These are phyloP conservation scores for Nepenthes mirabilis DNA, from an alignment of 148 eudicot genomes.

Conservation along the genomic window DNA sequence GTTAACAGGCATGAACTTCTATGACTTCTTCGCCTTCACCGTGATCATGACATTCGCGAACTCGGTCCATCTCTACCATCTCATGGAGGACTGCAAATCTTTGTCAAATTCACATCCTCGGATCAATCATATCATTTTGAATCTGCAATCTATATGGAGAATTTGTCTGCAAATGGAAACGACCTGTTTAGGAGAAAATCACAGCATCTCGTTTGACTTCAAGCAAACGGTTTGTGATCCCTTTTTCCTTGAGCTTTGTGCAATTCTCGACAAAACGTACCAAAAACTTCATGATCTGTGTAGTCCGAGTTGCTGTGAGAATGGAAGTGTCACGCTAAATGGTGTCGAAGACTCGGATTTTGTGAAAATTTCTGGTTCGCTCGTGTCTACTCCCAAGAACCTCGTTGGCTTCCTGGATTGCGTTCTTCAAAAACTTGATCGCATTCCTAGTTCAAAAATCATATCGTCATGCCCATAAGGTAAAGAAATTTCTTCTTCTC, in stretches of 20 bases:
- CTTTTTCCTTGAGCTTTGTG: conserved; percentile 34
- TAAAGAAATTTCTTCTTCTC: too few relatives aligned
- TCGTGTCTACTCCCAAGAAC: conserved; percentile 27
- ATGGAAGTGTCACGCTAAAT: conserved; percentile 5
- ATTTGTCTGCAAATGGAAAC: conserved; percentile 42
- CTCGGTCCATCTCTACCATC: conserved; percentile 38
- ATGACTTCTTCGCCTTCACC: conserved; percentile 75
- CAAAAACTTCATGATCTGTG: conserved; percentile 25
- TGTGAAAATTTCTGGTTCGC: conserved; percentile 8
- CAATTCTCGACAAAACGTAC: conserved; percentile 28
- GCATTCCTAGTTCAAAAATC: background rate
- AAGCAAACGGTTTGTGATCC: conserved; percentile 28
- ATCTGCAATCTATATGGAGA: conserved; percentile 33
- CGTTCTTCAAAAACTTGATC: conserved; percentile 12
- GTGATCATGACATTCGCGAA: conserved; percentile 56
- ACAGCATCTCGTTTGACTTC: conserved; percentile 24
- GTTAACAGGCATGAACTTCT: conserved; percentile 71
- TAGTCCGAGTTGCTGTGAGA: conserved; percentile 5
- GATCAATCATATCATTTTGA: conserved; percentile 30
- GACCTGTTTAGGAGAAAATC: conserved; percentile 15
- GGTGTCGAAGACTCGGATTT: conserved; percentile 11
- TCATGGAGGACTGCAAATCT: conserved; percentile 7
- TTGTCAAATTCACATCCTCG: conserved; percentile 18
- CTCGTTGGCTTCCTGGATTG: conserved; percentile 37
- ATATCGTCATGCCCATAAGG: too few relatives aligned